These are phyloP conservation scores for Pugionium cornutum DNA, from an alignment of 345 rosid genomes.

Conservation along the genomic window DNA sequence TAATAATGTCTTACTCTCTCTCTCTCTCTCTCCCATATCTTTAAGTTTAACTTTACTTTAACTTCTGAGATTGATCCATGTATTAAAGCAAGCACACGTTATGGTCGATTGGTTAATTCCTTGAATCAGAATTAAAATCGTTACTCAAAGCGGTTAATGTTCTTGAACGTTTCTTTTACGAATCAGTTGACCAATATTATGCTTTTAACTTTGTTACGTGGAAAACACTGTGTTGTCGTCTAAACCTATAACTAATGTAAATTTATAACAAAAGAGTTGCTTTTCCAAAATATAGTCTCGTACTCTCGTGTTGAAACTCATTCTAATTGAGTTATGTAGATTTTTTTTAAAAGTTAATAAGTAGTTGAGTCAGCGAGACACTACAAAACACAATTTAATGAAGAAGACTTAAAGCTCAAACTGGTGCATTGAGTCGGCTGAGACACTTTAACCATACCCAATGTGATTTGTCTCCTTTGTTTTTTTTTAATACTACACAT, in stretches of 20 bases:
- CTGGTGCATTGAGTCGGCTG: constrained; percentile 33
- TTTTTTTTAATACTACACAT: neutral
- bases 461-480: constrained; percentile 21
- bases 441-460: constrained; percentile 30
- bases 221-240: neutral
- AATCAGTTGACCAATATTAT: constrained; percentile 21
- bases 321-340: too few species aligned
- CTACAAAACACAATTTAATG: constrained; percentile 27
- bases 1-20: too few species aligned
- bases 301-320: too few species aligned
- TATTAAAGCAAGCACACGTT: constrained; percentile 21
- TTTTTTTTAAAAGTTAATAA: constrained; percentile 11
- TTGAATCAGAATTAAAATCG: neutral
- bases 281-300: too few species aligned
- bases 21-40: neutral
- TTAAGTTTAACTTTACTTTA: neutral
- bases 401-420: constrained; percentile 36
- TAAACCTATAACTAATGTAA: too few species aligned
- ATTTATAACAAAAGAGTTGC: too few species aligned
- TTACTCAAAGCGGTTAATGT: constrained; percentile 19
- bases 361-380: neutral
- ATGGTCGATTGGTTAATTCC: constrained; percentile 6
- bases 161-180: constrained; percentile 16
- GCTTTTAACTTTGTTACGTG: constrained; percentile 1
- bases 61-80: neutral